Evolutionary conservation across 2,329 filamentous ascomycete genomes (phyloP).

Genomic region (Claviceps sp.): DNA sequence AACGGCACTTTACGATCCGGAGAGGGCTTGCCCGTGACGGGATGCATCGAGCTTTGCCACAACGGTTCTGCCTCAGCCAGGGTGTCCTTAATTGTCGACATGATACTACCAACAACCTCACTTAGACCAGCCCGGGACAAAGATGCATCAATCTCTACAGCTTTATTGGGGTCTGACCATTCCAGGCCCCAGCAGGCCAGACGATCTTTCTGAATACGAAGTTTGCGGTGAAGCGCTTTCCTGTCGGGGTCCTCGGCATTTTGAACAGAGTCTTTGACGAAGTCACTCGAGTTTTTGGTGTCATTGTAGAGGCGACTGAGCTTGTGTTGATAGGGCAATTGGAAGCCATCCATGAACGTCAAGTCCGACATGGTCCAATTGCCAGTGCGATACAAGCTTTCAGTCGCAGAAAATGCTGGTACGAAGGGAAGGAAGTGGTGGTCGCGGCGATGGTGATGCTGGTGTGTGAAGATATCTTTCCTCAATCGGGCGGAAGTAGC

Average conservation of each 20-base stretch:
- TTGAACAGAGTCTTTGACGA: slow-evolving; percentile 51
- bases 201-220: slow-evolving; percentile 68
- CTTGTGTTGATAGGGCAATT: slow-evolving; percentile 45
- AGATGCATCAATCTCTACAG: slow-evolving; percentile 57
- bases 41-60: slow-evolving; percentile 46
- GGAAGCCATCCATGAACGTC: slow-evolving; percentile 36
- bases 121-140: slow-evolving; percentile 61
- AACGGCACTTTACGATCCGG: slow-evolving; percentile 41
- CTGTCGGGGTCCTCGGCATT: slow-evolving; percentile 56
- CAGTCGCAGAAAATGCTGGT: no score
- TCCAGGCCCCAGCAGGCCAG: slow-evolving; percentile 69
- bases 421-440: no score
- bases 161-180: slow-evolving; percentile 61
- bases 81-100: slow-evolving; percentile 70
- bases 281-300: slow-evolving; percentile 65
- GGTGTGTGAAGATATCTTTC: no score
- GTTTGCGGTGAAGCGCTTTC: slow-evolving; percentile 58
- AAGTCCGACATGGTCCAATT: slow-evolving; percentile 32
- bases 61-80: slow-evolving; percentile 63
- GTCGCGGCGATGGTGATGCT: no score
- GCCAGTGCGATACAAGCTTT: not conserved
- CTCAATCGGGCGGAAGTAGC: no score
- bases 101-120: slow-evolving; percentile 64
- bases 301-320: slow-evolving; percentile 67
- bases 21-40: slow-evolving; percentile 24